A percentile compares a stretch with the other conserved stretches of the same genome.
These are phyloP conservation scores for Globisporangium paddicum DNA, from an alignment of 352 stramenopile genomes.

Conservation along the genomic window DNA sequence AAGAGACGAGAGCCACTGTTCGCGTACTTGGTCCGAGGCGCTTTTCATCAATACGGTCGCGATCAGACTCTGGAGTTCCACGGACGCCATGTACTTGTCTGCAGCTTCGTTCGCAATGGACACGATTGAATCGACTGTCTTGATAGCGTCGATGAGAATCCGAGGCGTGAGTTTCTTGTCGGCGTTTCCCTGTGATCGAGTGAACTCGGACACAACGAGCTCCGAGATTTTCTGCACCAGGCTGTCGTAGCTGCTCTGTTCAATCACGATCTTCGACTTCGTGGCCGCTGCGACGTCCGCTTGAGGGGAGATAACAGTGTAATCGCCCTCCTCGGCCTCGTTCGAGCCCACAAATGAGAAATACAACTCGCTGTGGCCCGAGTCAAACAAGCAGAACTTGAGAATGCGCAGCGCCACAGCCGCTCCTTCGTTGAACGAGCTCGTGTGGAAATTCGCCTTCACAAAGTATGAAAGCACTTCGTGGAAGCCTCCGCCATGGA, in stretches of 20 bases:
- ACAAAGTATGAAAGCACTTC: conserved; percentile 85
- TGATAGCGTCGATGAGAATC: conserved; percentile 81
- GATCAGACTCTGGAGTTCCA: conserved; percentile 37
- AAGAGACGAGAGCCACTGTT: conserved; percentile 82
- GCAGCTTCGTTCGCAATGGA: conserved; percentile 57
- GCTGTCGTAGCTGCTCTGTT: conserved; percentile 57
- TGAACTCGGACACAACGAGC: conserved; percentile 71
- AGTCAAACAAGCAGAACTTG: conserved; percentile 81
- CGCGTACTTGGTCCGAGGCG: conserved; percentile 69
- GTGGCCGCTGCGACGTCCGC: conserved; percentile 2
- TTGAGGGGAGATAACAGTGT: conserved; percentile 12
- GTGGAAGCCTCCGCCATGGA: conserved; percentile 71
- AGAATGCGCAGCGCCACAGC: conserved; percentile 79
- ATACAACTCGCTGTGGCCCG: conserved; percentile 47
- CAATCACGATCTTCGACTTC: conserved; percentile 49
- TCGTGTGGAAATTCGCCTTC: conserved; percentile 54
- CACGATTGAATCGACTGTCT: conserved; percentile 80
- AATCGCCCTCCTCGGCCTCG: conserved; percentile 16
- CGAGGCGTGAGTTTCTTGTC: conserved; percentile 45
- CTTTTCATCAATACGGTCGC: conserved; percentile 57
- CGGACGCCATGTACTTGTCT: conserved; percentile 56
- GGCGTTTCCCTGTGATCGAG: conserved; percentile 29
- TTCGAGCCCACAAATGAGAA: conserved; percentile 17
- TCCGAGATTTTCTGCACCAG: conserved; percentile 75
- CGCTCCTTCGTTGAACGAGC: conserved; percentile 79